phyloP scores from a whole-genome alignment of 768 basidiomycete genomes.

The Mycena pura region DNA sequence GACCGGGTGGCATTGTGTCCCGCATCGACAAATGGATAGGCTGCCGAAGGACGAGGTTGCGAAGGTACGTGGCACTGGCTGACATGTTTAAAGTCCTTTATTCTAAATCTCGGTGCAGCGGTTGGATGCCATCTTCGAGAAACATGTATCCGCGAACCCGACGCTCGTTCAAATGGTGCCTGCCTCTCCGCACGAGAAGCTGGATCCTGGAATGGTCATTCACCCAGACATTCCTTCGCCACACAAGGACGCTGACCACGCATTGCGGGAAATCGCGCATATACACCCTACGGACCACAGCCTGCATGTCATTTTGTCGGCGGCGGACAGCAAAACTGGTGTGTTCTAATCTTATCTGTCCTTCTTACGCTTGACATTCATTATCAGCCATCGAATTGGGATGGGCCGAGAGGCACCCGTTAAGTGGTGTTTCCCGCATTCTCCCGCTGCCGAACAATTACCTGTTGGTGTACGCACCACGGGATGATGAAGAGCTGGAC shows the following conservation, averaged over 20 bases:
- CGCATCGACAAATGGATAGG: conserved; percentile 31
- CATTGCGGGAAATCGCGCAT: conserved; percentile 32
- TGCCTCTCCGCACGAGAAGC: conserved; percentile 30
- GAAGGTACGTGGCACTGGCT: conserved; percentile 28
- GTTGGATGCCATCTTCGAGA: conserved; percentile 23
- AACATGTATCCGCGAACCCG: conserved; percentile 24
- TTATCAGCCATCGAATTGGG: conserved; percentile 31
- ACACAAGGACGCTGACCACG: conserved; percentile 26
- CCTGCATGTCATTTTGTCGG: conserved; percentile 31
- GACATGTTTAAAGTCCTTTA: not conserved
- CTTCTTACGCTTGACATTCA: not conserved
- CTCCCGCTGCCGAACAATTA: conserved; percentile 31
- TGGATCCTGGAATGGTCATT: conserved; percentile 27
- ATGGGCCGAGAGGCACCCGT: conserved; percentile 37
- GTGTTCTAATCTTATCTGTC: not conserved
- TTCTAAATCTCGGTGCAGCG: not conserved
- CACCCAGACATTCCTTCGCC: conserved; percentile 22
- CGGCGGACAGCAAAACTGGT: conserved; percentile 36
- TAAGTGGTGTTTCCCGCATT: conserved; percentile 22
- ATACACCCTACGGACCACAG: conserved; percentile 33
- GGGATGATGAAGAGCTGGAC: conserved; percentile 33
- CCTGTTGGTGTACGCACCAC: conserved; percentile 35
- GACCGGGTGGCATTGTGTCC: conserved; percentile 33
- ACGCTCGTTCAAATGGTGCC: conserved; percentile 24
- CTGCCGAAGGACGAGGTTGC: conserved; percentile 23